A percentile compares a stretch with the other conserved stretches of the same genome.
Evolutionary conservation across 2,329 filamentous ascomycete genomes (phyloP).

Genomic region (Bertia moriformis): DNA sequence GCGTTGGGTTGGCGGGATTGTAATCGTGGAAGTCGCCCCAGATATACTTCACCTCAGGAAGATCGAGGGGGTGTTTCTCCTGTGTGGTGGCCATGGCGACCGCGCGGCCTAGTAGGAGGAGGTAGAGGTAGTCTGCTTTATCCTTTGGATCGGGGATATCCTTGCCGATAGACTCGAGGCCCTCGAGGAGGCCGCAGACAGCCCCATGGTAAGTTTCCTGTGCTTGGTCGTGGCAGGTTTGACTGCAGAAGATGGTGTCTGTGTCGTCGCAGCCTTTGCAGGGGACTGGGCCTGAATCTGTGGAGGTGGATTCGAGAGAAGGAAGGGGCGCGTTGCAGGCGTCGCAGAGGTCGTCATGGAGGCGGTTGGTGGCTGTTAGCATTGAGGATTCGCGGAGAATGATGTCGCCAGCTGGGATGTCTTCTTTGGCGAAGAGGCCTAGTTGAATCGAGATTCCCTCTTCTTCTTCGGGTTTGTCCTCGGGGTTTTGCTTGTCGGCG

Average conservation of each 20-base stretch:
- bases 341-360: constrained; percentile 48
- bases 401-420: constrained; percentile 36
- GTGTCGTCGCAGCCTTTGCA: constrained; percentile 35
- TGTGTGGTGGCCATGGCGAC: constrained; percentile 48
- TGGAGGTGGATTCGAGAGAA: constrained; percentile 13
- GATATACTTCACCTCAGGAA: constrained; percentile 46
- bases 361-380: constrained; percentile 44
- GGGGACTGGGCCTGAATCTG: constrained; percentile 17
- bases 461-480: too few species aligned
- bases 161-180: constrained; percentile 38
- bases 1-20: constrained; percentile 6
- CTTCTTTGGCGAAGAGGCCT: constrained; percentile 46
- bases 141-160: constrained; percentile 40
- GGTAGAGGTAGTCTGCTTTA: constrained; percentile 42
- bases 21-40: constrained; percentile 46
- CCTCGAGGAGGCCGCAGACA: constrained; percentile 33
- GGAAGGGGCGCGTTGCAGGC: constrained; percentile 42
- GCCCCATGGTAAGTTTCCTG: constrained; percentile 40
- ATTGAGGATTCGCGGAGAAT: constrained; percentile 44
- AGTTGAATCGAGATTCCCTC: constrained; percentile 30
- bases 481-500: constrained; percentile 5
- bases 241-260: constrained; percentile 44
- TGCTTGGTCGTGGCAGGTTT: constrained; percentile 37
- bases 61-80: constrained; percentile 37
- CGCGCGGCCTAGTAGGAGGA: constrained; percentile 39